Percentiles rank a stretch among this genome's conserved stretches.
Conservation (phyloP, 2,329 filamentous ascomycete species). For the Pseudocercospora pini-densiflorae region DNA sequence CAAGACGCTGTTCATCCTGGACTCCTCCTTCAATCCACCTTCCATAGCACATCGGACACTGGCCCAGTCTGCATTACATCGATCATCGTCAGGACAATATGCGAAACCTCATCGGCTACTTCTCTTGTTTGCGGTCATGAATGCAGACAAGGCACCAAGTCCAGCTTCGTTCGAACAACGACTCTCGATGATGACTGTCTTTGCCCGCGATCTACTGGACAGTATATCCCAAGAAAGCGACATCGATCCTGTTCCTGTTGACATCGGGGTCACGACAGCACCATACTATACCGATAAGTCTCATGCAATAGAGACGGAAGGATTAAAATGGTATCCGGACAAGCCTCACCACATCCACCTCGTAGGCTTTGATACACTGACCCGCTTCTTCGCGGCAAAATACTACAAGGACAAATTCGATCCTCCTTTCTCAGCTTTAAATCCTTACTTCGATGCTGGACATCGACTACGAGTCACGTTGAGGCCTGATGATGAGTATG, state of each 20-base stretch:
- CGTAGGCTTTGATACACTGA: conserved; percentile 75
- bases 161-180: conserved; percentile 71
- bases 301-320: conserved; percentile 56
- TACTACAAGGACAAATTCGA: conserved; percentile 67
- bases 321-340: conserved; percentile 39
- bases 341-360: conserved; percentile 66
- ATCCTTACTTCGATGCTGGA: conserved; percentile 64
- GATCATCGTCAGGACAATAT: conserved; percentile 36
- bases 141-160: conserved; percentile 68
- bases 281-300: conserved; percentile 79
- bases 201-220: conserved; percentile 61
- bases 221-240: conserved; percentile 21
- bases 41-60: conserved; percentile 63
- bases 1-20: conserved; percentile 63
- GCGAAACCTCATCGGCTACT: conserved; percentile 54
- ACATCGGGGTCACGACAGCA: conserved; percentile 71
- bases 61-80: conserved; percentile 57
- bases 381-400: conserved; percentile 72
- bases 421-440: conserved; percentile 59
- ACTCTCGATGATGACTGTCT: conserved; percentile 72
- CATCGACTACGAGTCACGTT: conserved; percentile 68
- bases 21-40: conserved; percentile 70
- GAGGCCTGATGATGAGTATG: conserved; percentile 66
- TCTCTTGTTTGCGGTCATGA: conserved; percentile 65
- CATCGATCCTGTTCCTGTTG: conserved; percentile 51